These are phyloP conservation scores for Schizochytrium sp. DNA, from an alignment of 108 stramenopile genomes.

Conservation along the genomic window DNA sequence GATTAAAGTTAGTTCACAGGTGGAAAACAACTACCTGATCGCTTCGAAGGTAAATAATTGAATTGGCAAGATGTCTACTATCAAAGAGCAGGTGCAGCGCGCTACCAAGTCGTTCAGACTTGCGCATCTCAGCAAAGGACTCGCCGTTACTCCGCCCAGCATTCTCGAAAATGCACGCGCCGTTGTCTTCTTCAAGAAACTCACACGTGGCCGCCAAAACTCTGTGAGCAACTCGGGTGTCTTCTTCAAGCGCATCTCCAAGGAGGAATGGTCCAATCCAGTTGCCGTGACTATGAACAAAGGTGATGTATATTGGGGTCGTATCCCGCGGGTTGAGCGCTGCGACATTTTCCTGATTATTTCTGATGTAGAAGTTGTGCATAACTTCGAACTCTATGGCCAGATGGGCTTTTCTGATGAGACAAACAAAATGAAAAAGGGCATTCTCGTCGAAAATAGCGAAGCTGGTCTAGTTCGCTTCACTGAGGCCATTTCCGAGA, in stretches of 20 bases:
- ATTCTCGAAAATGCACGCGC: not conserved
- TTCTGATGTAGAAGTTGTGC: constrained; percentile 30
- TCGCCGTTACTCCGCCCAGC: constrained; percentile 4
- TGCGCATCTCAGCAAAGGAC: not conserved
- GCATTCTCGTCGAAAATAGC: constrained; percentile 45
- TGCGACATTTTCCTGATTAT: constrained; percentile 5
- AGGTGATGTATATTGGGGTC: constrained; percentile 52
- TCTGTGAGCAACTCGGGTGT: not conserved
- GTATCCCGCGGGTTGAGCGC: constrained; percentile 46
- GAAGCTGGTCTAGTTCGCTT: not conserved
- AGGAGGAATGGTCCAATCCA: constrained; percentile 49
- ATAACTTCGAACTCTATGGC: constrained; percentile 8
- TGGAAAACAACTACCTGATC: no score
- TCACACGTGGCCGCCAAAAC: not conserved
- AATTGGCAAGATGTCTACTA: constrained; percentile 11
- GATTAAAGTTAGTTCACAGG: no score
- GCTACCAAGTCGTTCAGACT: constrained; percentile 19
- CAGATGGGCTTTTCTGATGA: constrained; percentile 32
- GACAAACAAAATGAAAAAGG: constrained; percentile 56
- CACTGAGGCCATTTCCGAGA: constrained; percentile 18
- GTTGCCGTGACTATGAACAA: constrained; percentile 28
- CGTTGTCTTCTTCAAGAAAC: constrained; percentile 30
- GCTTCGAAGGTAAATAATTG: no score
- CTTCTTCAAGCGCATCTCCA: constrained; percentile 17
- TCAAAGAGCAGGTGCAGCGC: constrained; percentile 57